Evolutionary conservation across 2,329 filamentous ascomycete species (phyloP), one percentile per base, ranked within the genome.

Genomic region (Verticillium tricorpus): DNA sequence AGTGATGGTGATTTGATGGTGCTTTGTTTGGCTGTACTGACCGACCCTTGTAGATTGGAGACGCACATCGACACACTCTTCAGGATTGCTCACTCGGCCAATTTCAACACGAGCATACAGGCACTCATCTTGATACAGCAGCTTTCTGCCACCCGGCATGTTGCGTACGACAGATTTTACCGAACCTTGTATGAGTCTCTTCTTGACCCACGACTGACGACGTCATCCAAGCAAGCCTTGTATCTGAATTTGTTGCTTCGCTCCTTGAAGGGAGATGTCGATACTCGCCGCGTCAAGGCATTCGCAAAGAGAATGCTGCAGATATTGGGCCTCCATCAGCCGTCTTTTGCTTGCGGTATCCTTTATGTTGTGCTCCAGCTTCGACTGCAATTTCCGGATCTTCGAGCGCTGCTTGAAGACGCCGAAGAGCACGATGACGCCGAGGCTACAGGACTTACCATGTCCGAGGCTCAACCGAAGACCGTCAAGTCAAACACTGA

Each of bases 31-130:
- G 52, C 11, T 58, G 8, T 57, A 55, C 66, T 67, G 70, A 69
- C 70, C 71, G 31, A 32, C 4, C 15, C 39, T 32, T 62, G 52
- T 66, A 90, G 88, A 28, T 86, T 98, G 67, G 91, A 96, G 70
- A 88, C 89, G 62, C 94, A 99, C 71, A 85, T 99, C 62, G 90
- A 98, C 72, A 97, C 94, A 3, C 84, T 99, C 31, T 99, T 97
- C 83, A 89, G 88, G 69, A 95, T 99, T 70, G 96, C 95, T 0
- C 95, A 99, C 76, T 98, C 94, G 1, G 92, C 94, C 61, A 99
- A 99, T 76, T 98, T 99, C 84, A 99, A 98, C 78, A 99, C 95
- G 1, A 95, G 93, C 72, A 92, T 99, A 40, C 95, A 99, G 76
- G 94, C 95, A 37, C 84, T 99, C 66, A 90, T 97, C 78, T 81